Conservation (phyloP, 106 monocot genomes). For the Phalaenopsis aphrodite region DNA sequence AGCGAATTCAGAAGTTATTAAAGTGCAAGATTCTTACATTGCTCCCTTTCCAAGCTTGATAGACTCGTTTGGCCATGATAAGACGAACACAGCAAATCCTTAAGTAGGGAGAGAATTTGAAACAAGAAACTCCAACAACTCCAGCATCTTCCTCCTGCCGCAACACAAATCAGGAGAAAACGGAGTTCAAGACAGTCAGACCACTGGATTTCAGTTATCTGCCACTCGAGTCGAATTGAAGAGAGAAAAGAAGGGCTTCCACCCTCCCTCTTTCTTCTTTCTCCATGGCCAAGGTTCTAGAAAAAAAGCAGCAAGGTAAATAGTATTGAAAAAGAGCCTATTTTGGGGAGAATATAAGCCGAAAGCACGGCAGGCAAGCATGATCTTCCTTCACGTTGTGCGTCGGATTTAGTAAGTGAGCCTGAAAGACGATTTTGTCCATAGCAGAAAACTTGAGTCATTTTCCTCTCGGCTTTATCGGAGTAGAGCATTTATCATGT, state of each 20-base stretch:
- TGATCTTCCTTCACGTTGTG: neutral
- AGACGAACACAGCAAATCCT: neutral
- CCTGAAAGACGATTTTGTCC: slow-evolving; percentile 1
- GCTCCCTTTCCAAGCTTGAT: slow-evolving; percentile 35
- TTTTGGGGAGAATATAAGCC: neutral
- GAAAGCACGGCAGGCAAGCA: neutral
- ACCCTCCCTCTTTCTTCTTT: neutral
- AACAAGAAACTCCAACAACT: slow-evolving; percentile 1
- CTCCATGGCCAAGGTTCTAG: neutral
- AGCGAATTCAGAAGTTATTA: neutral
- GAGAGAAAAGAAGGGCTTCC: slow-evolving; percentile 1
- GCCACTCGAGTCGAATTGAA: neutral
- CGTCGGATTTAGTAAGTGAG: neutral
- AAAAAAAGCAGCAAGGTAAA: neutral
- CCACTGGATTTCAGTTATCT: neutral
- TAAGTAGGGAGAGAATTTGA: slow-evolving; percentile 1
- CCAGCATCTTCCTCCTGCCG: slow-evolving; percentile 5
- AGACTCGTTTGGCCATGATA: slow-evolving; percentile 23
- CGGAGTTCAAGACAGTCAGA: neutral
- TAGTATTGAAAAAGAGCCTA: neutral
- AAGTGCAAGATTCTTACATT: slow-evolving; percentile 23
- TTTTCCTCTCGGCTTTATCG: neutral
- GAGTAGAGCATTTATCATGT: neutral
- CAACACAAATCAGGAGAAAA: neutral
- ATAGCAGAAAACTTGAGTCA: neutral